Evolutionary conservation across 495 filamentous ascomycete species (phyloP), one percentile per base, ranked within the genome.

Genomic region (Penicillium arizonense): DNA sequence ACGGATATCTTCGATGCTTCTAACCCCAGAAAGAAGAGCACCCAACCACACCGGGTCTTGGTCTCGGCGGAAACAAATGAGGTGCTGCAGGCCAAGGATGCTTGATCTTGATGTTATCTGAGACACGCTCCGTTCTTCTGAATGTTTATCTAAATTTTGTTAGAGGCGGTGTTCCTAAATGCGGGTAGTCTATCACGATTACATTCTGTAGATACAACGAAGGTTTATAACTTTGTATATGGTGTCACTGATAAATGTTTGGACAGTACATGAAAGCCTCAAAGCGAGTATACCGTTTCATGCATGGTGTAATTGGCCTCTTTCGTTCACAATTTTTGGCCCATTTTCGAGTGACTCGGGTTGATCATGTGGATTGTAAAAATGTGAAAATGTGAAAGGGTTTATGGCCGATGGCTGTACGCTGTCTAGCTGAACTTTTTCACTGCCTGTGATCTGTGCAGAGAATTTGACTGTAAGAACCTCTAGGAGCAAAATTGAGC

Each of bases 1-100:
- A 74, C 74, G 37, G 81, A 84, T 59, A 79, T 88, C 40, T 88
- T 88, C 59, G 74, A 83, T 44, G 77, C 77, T 13, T 62, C 56
- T 4, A 77, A 83, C 46, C 80, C 80, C 2, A 73, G 77, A 42
- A 81, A 78, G 54, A 69, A 67, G 62, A 83, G 80, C 7, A 38
- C 44, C 1, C 20, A 47, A n/a, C 1, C 5, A 16, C 44, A 24
- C n/a, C 12, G 24, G 33, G 14, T 47, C 8, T 36, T 47, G 33
- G 44, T 47, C 3, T 35, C 32, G 11, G 28, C 34, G 1, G 7
- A 3, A 6, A 34, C 9, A 23, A 14, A 26, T 8, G 12, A 36
- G 21, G 44, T 47, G 24, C n/a, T 52, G 41, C 21, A 52, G n/a
- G 21, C 34, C n/a, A 44, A 46, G 16, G n/a, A 35, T 33, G 41